Evolutionary conservation across 2,329 filamentous ascomycete species (phyloP).

Genomic region (Clonostachys byssicola): DNA sequence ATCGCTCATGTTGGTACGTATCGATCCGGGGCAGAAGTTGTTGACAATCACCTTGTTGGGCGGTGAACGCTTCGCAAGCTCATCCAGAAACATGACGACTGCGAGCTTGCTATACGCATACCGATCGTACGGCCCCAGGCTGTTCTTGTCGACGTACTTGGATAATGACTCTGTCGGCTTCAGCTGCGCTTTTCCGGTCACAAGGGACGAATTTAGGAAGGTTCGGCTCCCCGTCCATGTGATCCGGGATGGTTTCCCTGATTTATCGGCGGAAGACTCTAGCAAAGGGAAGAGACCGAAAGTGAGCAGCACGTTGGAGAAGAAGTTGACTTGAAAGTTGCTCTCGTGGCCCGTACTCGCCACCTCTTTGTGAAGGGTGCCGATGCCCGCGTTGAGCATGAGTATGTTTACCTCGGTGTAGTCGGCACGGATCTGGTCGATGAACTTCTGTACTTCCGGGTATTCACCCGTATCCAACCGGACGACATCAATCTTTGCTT

Average conservation of each 20-base stretch:
- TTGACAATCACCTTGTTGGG: constrained; percentile 38
- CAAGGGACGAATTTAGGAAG: constrained; percentile 5
- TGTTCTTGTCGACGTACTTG: constrained; percentile 20
- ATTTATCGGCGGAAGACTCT: constrained; percentile 12
- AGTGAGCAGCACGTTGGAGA: constrained; percentile 25
- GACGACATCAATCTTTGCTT: constrained; percentile 7
- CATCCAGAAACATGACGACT: constrained; percentile 23
- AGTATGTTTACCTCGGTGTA: constrained; percentile 29
- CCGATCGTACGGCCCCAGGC: constrained; percentile 11
- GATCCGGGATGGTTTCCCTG: constrained; percentile 13
- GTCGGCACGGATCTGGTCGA: constrained; percentile 1
- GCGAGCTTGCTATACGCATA: constrained; percentile 23
- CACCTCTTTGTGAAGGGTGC: constrained; percentile 6
- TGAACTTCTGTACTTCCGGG: constrained; percentile 6
- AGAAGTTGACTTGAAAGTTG: constrained; percentile 32
- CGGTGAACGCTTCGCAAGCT: constrained; percentile 21
- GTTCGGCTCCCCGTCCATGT: constrained; percentile 21
- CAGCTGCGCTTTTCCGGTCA: not conserved
- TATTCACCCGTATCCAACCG: constrained; percentile 8
- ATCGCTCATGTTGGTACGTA: constrained; percentile 32
- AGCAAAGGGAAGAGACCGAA: constrained; percentile 24
- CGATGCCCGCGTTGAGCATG: constrained; percentile 39
- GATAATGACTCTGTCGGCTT: constrained; percentile 4
- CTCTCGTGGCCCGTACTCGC: constrained; percentile 19
- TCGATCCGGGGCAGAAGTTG: constrained; percentile 37